These are phyloP conservation scores for Thielaviopsis punctulata DNA, from an alignment of 2,329 filamentous ascomycete species.

Conservation along the genomic window DNA sequence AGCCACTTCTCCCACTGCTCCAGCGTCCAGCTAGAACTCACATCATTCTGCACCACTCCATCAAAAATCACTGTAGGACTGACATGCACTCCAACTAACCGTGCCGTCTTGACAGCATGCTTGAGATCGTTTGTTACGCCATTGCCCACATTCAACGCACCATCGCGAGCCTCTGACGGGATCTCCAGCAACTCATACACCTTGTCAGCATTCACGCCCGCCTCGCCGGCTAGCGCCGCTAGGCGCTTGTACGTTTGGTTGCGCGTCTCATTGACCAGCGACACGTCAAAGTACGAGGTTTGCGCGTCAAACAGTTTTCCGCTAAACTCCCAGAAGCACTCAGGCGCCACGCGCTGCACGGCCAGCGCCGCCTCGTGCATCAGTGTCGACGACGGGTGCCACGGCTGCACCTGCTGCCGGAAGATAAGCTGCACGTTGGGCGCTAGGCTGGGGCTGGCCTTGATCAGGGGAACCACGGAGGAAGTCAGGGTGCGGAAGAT, in stretches of 20 bases:
- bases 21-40: slow-evolving; percentile 60
- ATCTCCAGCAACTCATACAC: slow-evolving; percentile 55
- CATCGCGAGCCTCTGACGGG: slow-evolving; percentile 46
- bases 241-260: slow-evolving; percentile 72
- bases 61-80: slow-evolving; percentile 83
- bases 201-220: slow-evolving; percentile 52
- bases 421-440: slow-evolving; percentile 57
- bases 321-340: slow-evolving; percentile 68
- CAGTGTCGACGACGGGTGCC: slow-evolving; percentile 77
- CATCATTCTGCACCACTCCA: slow-evolving; percentile 62
- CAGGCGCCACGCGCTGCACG: slow-evolving; percentile 51
- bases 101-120: slow-evolving; percentile 60
- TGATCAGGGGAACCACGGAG: slow-evolving; percentile 46
- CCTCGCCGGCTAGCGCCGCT: slow-evolving; percentile 50
- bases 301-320: slow-evolving; percentile 48
- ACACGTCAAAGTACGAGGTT: slow-evolving; percentile 67
- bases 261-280: slow-evolving; percentile 64
- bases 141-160: slow-evolving; percentile 62
- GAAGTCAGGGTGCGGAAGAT: slow-evolving; percentile 63
- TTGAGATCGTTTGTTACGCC: slow-evolving; percentile 73
- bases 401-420: slow-evolving; percentile 83
- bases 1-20: slow-evolving; percentile 82
- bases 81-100: slow-evolving; percentile 71
- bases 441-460: slow-evolving; percentile 37
- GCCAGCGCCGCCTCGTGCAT: slow-evolving; percentile 72